These are phyloP conservation scores for Alternaria conjuncta DNA, from an alignment of 2,329 filamentous ascomycete genomes.

Conservation along the genomic window DNA sequence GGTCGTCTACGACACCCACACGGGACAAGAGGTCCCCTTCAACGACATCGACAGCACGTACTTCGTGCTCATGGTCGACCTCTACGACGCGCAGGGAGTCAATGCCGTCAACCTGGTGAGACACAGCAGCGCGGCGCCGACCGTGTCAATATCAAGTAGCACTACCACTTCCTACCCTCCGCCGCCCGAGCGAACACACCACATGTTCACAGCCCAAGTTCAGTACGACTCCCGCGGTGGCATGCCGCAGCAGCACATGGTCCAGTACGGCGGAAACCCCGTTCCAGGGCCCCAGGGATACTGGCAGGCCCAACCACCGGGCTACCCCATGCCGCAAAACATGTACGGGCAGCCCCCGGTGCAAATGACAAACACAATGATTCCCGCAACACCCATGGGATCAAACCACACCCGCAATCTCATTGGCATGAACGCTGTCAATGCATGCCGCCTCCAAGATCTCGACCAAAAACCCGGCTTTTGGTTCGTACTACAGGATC, in stretches of 20 bases:
- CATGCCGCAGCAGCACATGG: conserved; percentile 10
- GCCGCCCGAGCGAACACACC: neutral
- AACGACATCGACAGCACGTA: conserved; percentile 73
- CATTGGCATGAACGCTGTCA: conserved; percentile 89
- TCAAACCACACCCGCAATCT: conserved; percentile 88
- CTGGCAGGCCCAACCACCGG: neutral
- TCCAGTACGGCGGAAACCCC: neutral
- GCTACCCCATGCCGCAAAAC: neutral
- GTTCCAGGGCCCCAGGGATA: neutral
- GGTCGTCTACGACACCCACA: conserved; percentile 74
- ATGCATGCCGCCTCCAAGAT: conserved; percentile 83
- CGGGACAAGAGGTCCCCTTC: conserved; percentile 81
- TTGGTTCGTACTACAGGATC: conserved; percentile 96
- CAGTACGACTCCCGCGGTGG: conserved; percentile 52
- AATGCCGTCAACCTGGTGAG: conserved; percentile 73
- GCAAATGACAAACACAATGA: conserved; percentile 6
- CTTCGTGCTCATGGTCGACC: conserved; percentile 72
- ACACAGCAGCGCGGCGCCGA: conserved; percentile 68
- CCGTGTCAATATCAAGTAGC: conserved; percentile 76
- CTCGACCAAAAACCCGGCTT: conserved; percentile 81
- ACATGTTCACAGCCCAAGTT: neutral
- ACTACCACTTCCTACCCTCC: conserved; percentile 76
- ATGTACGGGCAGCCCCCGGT: neutral
- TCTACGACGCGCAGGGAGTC: conserved; percentile 67
- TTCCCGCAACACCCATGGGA: conserved; percentile 48